A percentile compares a stretch with the other conserved stretches of the same genome.
These are phyloP conservation scores for Sisymbrium altissimum DNA, from an alignment of 345 rosid genomes.

Conservation along the genomic window DNA sequence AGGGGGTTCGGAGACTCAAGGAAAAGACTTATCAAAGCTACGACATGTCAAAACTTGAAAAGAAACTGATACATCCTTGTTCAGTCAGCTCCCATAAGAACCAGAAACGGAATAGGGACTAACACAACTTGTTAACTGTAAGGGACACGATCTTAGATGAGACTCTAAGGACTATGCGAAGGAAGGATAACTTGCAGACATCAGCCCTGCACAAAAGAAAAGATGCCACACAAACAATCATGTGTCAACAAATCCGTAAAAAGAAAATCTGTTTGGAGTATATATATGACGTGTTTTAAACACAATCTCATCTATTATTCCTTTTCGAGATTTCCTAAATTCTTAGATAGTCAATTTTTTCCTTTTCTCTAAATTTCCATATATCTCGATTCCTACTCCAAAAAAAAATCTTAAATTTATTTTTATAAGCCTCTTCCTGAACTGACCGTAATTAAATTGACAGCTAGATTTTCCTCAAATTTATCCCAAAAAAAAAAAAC, in stretches of 20 bases:
- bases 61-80: slow-evolving; percentile 30
- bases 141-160: slow-evolving; percentile 21
- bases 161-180: slow-evolving; percentile 39
- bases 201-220: slow-evolving; percentile 50
- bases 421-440: background rate
- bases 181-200: slow-evolving; percentile 45
- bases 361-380: slow-evolving; percentile 7
- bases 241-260: background rate
- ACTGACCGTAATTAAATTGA: background rate
- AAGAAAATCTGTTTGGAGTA: too few species aligned
- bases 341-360: background rate
- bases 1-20: slow-evolving; percentile 38
- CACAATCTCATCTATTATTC: too few species aligned
- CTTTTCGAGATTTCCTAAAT: slow-evolving; percentile 10
- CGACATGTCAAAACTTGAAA: slow-evolving; percentile 31
- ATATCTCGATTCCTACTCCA: background rate
- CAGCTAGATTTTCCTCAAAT: background rate
- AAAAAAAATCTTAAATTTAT: background rate
- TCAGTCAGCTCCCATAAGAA: slow-evolving; percentile 41
- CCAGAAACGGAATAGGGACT: slow-evolving; percentile 26
- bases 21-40: slow-evolving; percentile 36
- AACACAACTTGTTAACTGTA: slow-evolving; percentile 31
- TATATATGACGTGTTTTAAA: too few species aligned
- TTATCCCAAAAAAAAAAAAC: background rate
- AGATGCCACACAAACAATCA: slow-evolving; percentile 8